Conservation (phyloP, 805 yeast genomes). For the Yarrowia sp. region DNA sequence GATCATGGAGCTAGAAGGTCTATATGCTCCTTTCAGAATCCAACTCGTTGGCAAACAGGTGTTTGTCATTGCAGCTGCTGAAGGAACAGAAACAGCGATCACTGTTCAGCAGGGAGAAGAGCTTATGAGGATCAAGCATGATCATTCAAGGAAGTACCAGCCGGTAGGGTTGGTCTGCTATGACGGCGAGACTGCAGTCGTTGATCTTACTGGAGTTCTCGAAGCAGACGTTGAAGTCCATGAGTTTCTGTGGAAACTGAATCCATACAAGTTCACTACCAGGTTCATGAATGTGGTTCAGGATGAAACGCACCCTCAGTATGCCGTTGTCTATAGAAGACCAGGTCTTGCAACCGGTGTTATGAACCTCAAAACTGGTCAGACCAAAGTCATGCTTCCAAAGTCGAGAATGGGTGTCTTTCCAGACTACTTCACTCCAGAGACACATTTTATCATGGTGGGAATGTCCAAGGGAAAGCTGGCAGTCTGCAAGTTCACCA, state of each 20-base stretch:
- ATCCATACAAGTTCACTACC: conserved; percentile 12
- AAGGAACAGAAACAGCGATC: conserved; percentile 7
- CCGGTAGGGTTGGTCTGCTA: neutral
- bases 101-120: conserved; percentile 12
- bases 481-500: conserved; percentile 5
- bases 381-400: neutral
- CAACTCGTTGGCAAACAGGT: conserved; percentile 11
- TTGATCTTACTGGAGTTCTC: neutral
- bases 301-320: neutral
- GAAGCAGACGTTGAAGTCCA: conserved; percentile 1
- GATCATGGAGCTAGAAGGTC: conserved; percentile 3
- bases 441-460: conserved; percentile 7
- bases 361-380: neutral
- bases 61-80: conserved; percentile 12
- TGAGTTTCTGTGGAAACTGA: conserved; percentile 14
- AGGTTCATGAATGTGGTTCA: conserved; percentile 7
- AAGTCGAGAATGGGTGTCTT: conserved; percentile 4
- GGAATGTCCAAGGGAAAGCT: conserved; percentile 2
- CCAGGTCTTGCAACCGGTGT: neutral
- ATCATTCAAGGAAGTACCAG: conserved; percentile 14
- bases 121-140: neutral
- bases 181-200: neutral
- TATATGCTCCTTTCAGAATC: neutral
- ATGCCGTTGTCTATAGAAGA: conserved; percentile 8
- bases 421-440: conserved; percentile 11